Conservation (phyloP, 371 early-diverging fungal genomes). For the Paramicrosporidium saccamoebae region DNA sequence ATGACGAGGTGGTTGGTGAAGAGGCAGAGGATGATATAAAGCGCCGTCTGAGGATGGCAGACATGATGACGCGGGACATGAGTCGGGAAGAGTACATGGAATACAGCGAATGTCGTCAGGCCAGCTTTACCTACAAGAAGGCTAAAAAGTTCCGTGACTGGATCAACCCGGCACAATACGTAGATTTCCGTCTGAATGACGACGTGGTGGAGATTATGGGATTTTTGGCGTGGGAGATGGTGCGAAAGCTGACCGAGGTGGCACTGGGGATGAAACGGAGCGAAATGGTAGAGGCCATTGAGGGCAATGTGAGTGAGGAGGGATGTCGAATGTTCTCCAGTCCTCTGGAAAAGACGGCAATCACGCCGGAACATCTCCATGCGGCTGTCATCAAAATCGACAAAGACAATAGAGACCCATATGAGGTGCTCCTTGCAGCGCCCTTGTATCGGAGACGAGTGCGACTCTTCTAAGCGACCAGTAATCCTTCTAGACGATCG, state of each 20-base stretch:
- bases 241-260: constrained; percentile 52
- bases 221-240: constrained; percentile 83
- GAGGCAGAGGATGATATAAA: constrained; percentile 59
- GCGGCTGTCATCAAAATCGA: too few species aligned
- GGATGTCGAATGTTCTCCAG: too few species aligned
- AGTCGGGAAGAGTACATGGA: constrained; percentile 90
- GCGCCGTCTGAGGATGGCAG: constrained; percentile 26
- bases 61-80: constrained; percentile 76
- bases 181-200: constrained; percentile 56
- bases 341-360: constrained; percentile 5
- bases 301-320: too few species aligned
- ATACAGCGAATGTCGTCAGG: constrained; percentile 88
- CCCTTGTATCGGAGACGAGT: too few species aligned
- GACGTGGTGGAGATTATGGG: constrained; percentile 89
- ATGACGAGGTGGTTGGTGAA: constrained; percentile 39
- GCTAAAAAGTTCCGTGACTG: constrained; percentile 77
- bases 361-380: constrained; percentile 9
- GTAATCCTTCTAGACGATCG: too few species aligned
- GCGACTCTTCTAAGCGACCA: too few species aligned
- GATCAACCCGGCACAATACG: constrained; percentile 49
- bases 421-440: too few species aligned
- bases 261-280: constrained; percentile 48
- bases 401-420: too few species aligned
- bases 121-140: constrained; percentile 85
- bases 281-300: too few species aligned